Base-by-base conservation (phyloP, 768 basidiomycete species). In the Termitomyces sp. region DNA sequence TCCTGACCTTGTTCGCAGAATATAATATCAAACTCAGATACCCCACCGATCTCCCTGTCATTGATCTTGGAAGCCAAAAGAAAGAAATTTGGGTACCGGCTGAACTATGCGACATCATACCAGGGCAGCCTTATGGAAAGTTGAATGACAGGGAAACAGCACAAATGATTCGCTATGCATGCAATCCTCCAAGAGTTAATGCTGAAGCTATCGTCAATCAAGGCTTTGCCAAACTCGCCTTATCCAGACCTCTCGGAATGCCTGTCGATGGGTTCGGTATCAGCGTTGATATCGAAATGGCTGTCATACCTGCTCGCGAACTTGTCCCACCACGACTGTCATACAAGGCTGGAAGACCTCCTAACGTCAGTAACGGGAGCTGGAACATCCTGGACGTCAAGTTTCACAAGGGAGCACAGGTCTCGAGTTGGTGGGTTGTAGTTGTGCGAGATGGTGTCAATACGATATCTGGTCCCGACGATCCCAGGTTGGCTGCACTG, bases 361-460 rank as follows among this genome's bases (percentile, higher is more conserved):
- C 75, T 3, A 77, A 71, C 14, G 79, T 84, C 6, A 72, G 66
- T 38, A 82, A 87, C 35, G 92, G 86, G 0, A 80, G 82, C 41
- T 93, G 91, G 91, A 93, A 93, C 61, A 85, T 92, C 55, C 68
- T 87, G 36, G 77, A 86, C 26, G 85, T 88, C 56, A 83, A 85
- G 66, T 91, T 93, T 66, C 83, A 86, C 36, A 67, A 64, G 0
- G 83, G 83, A 0, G 86, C 77, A 0, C 64, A 56, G 1, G 76
- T 90, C 18, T 41, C 69, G 9, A 77, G 75, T 36, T 92, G 89
- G 87, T 85, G 83, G 72, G 82, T 91, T 9, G 67, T 93, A 0
- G 79, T 86, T 8, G 77, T 93, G 23, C 71, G 76, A 26, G 89
- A 91, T 18, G 77, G 79, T 12, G 49, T 51, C 0, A 58, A 60